These are phyloP conservation scores for Excoecaria cochinchinensis DNA, from an alignment of 345 rosid genomes.

Conservation along the genomic window DNA sequence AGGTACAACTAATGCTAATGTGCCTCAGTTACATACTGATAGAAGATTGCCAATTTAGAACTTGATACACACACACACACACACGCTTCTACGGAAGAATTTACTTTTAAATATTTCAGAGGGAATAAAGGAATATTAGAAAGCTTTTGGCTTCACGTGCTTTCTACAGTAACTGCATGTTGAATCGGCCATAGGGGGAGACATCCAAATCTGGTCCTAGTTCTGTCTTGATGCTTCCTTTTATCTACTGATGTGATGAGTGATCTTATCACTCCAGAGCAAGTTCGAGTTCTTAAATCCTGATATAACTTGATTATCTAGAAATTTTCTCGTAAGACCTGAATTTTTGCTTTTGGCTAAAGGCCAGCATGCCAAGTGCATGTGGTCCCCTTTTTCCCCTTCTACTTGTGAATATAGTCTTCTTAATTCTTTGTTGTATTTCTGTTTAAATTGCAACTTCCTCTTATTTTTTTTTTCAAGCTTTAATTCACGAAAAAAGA, in stretches of 20 bases:
- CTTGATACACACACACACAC: neutral
- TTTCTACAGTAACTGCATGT: neutral
- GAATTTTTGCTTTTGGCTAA: neutral
- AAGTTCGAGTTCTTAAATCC: neutral
- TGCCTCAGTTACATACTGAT: neutral
- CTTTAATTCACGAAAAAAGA: neutral
- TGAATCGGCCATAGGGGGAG: neutral
- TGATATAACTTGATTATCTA: neutral
- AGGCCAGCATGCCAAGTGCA: no score
- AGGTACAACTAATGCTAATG: constrained; percentile 40
- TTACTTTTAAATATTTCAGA: neutral
- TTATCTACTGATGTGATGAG: neutral
- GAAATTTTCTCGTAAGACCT: neutral
- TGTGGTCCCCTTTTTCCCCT: neutral
- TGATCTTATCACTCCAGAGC: neutral
- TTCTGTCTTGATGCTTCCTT: neutral
- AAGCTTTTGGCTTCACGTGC: neutral
- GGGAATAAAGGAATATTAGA: neutral
- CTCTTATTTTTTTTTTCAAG: neutral
- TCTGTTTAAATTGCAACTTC: neutral
- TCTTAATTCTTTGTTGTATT: no score
- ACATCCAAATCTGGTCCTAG: neutral
- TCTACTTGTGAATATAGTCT: neutral
- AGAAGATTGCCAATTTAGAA: constrained; percentile 2
- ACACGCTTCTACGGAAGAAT: neutral